Conservation (phyloP, 805 yeast genomes). For the Yamadazyma nakazawae region DNA sequence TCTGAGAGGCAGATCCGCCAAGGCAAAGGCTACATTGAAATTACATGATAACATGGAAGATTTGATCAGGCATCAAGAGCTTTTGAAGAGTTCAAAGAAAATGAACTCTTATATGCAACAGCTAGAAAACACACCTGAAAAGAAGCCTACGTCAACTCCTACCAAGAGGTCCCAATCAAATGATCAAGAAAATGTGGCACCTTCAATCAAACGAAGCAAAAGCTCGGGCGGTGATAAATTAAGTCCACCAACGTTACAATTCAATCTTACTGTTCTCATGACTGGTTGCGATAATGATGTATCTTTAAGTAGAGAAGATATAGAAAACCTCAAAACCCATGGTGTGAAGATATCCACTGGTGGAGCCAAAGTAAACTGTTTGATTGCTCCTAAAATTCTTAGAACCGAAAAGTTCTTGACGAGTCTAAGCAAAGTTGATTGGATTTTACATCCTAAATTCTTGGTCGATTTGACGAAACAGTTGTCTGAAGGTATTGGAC, state of each 20-base stretch:
- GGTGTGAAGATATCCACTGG: slow-evolving; percentile 57
- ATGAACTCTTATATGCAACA: slow-evolving; percentile 37
- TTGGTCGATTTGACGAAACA: slow-evolving; percentile 41
- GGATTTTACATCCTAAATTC: slow-evolving; percentile 55
- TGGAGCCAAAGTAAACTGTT: slow-evolving; percentile 34
- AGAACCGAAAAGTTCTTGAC: slow-evolving; percentile 85
- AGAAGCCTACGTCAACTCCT: slow-evolving; percentile 11
- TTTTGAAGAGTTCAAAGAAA: slow-evolving; percentile 41
- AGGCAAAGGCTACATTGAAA: slow-evolving; percentile 60
- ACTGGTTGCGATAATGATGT: slow-evolving; percentile 62
- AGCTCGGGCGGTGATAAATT: background rate
- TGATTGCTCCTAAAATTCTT: slow-evolving; percentile 77
- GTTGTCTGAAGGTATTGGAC: background rate
- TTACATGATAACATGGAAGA: slow-evolving; percentile 68
- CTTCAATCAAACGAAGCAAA: slow-evolving; percentile 16
- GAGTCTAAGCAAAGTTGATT: slow-evolving; percentile 56
- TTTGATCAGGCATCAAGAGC: slow-evolving; percentile 58
- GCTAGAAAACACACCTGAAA: slow-evolving; percentile 21
- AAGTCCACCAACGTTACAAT: background rate
- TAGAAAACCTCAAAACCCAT: slow-evolving; percentile 38
- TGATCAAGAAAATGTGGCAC: slow-evolving; percentile 12
- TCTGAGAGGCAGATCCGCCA: slow-evolving; percentile 52
- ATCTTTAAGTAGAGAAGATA: slow-evolving; percentile 40
- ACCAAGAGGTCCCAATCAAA: slow-evolving; percentile 8
- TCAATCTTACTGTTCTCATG: slow-evolving; percentile 28